Base-by-base conservation (phyloP, 2,329 filamentous ascomycete species). In the Fusarium verticillioides region DNA sequence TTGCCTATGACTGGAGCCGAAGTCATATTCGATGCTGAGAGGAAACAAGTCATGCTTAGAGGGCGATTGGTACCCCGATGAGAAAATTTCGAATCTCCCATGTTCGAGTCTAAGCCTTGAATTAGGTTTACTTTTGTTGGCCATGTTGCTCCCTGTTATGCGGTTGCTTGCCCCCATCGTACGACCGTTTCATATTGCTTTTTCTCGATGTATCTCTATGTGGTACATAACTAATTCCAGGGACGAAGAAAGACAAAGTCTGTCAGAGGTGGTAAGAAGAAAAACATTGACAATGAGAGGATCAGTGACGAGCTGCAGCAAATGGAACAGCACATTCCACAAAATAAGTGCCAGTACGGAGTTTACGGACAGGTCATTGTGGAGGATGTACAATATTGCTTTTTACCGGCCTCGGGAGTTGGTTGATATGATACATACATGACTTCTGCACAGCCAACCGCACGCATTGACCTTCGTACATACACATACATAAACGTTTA, bases 131-230 rank as follows among this genome's bases (percentile, higher is more conserved):
- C 70, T 60, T 66, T 59, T 59, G 57, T 47, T 47, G 42, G 39
- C 46, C 36, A 54, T 64, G 42, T 60, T 63, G 60, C 62, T 71
- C 60, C 58, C 37, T 64, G 42, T 21, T 67, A 67, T 68, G 49
- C 36, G 40, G 42, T 63, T 44, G 44, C n/a, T 52, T 46, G 34
- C 39, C 66, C 49, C 56, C 43, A 72, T 75, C 60, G 64, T 63
- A 73, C 34, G 72, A 72, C 64, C 40, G 40, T 62, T 57, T 60
- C 63, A 60, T 37, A 30, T 74, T 74, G 69, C 72, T 73, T 74
- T 69, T 74, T 44, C 26, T 34, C 23, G 30, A 43, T 43, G 16
- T 37, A n/a, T 65, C 56, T 47, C 50, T 42, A 70, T 66, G 52
- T 43, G 50, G 36, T 28, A 11, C 36, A 59, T 28, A 18, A 58